Evolutionary conservation across 139 green algal species (phyloP), one percentile per base, ranked within the genome.

Genomic region (Pleodorina starrii): DNA sequence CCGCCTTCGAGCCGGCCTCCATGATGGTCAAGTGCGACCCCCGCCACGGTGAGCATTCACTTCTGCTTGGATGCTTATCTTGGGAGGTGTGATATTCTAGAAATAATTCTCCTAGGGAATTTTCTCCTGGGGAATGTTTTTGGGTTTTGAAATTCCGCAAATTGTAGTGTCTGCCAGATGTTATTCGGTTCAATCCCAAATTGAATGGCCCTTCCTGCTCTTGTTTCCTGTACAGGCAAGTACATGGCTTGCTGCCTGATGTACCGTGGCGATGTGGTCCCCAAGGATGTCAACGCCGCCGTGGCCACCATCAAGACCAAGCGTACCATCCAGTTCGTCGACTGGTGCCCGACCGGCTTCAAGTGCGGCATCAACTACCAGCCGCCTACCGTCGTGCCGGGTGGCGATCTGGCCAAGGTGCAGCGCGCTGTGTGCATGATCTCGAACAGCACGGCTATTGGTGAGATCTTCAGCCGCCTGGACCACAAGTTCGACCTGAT

Each of bases 351-450:
- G 91, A 99, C 98, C 66, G 98, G 97, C 76, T 99, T 99, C 96
- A 99, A 99, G 97, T 99, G 97, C 93, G 98, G 98, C 91, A 99
- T 99, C 95, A 99, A 99, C 97, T 99, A 99, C 97, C 98, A 99
- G 96, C 98, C 98, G 7, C 98, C 98, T 81, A 99, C 97, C 68
- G 97, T 99, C 17, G 98, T 99, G 69, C 97, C 97, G 10, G 98
- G 97, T 86, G 98, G 97, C 84, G 98, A 99, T 91, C 95, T 99
- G 81, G 98, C 98, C 91, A 99, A 99, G 97, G 98, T 99, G 84
- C 97, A 99, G 96, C 97, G 98, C 89, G 97, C 98, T 77, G 98
- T 99, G 91, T 99, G 98, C 97, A 99, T 99, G 98, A 99, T 99
- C 93, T 98, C 96, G 94, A 99, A 99, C 98, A 98, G 95, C 87